phyloP scores from a whole-genome alignment of 2,329 filamentous ascomycete species.

The Moelleriella libera region DNA sequence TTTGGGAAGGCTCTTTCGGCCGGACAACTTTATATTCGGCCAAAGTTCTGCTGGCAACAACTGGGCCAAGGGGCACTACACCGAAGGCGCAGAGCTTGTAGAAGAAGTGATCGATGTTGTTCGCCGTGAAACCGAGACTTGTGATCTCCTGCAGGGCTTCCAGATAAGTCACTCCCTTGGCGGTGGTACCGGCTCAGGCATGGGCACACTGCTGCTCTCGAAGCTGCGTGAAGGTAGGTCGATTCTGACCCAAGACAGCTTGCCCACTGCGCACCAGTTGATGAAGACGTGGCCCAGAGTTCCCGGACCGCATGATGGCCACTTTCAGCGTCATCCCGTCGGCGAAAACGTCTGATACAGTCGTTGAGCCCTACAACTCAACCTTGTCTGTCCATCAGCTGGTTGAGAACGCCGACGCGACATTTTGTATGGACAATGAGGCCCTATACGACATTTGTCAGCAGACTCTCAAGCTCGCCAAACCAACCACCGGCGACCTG shows the following conservation, averaged over 20 bases:
- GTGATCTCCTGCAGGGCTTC: slow-evolving; percentile 98
- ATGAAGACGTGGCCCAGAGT: slow-evolving; percentile 40
- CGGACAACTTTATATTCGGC: slow-evolving; percentile 99
- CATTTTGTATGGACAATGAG: slow-evolving; percentile 99
- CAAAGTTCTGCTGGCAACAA: slow-evolving; percentile 99
- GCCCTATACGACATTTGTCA: slow-evolving; percentile 99
- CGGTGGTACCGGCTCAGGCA: slow-evolving; percentile 99
- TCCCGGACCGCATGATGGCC: slow-evolving; percentile 99
- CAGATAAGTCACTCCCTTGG: slow-evolving; percentile 99
- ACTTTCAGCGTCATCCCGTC: slow-evolving; percentile 98
- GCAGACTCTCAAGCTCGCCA: slow-evolving; percentile 96
- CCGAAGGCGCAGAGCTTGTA: slow-evolving; percentile 95
- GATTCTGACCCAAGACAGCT: neutral
- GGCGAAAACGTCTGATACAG: slow-evolving; percentile 97
- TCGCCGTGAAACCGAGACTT: slow-evolving; percentile 93
- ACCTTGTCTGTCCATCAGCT: slow-evolving; percentile 98
- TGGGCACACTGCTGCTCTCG: slow-evolving; percentile 97
- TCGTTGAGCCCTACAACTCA: slow-evolving; percentile 99
- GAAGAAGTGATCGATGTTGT: slow-evolving; percentile 97
- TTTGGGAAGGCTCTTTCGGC: slow-evolving; percentile 96
- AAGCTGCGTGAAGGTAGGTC: slow-evolving; percentile 76
- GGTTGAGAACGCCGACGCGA: slow-evolving; percentile 99
- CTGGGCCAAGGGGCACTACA: slow-evolving; percentile 99
- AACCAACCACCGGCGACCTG: slow-evolving; percentile 95
- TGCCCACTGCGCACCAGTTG: neutral